phyloP scores from a whole-genome alignment of 108 stramenopile genomes.

The Aurantiochytrium sp. region DNA sequence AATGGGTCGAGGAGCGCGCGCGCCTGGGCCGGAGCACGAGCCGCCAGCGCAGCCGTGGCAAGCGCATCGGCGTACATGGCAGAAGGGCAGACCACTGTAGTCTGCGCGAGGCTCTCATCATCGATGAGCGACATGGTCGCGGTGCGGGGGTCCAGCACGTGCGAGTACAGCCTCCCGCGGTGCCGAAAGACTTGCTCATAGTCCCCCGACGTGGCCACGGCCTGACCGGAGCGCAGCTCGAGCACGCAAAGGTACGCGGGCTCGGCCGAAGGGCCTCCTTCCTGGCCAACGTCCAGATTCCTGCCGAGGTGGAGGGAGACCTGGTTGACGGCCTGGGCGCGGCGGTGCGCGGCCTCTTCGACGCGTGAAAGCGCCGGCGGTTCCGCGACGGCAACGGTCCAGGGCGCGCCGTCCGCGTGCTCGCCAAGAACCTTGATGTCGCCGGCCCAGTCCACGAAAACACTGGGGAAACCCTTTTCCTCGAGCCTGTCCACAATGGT shows the following conservation, averaged over 20 bases:
- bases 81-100: constrained; percentile 40
- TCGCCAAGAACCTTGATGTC: constrained; percentile 52
- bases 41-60: constrained; percentile 44
- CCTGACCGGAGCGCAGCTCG: constrained; percentile 49
- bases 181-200: constrained; percentile 51
- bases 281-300: neutral
- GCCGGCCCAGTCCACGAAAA: constrained; percentile 55
- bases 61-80: constrained; percentile 56
- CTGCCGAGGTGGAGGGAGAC: constrained; percentile 37
- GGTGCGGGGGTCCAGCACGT: constrained; percentile 45
- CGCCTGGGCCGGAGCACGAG: constrained; percentile 37
- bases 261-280: too few species aligned
- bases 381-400: constrained; percentile 51
- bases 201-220: constrained; percentile 56
- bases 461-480: neutral
- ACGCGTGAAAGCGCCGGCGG: constrained; percentile 41
- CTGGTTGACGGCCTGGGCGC: constrained; percentile 34
- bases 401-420: constrained; percentile 47
- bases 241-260: constrained; percentile 42
- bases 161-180: constrained; percentile 48
- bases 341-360: constrained; percentile 31
- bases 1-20: constrained; percentile 47
- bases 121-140: constrained; percentile 44
- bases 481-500: constrained; percentile 45
- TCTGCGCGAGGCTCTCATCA: constrained; percentile 44